These are phyloP conservation scores for Ceratocystis eucalypticola DNA, from an alignment of 2,329 filamentous ascomycete genomes.

Conservation along the genomic window DNA sequence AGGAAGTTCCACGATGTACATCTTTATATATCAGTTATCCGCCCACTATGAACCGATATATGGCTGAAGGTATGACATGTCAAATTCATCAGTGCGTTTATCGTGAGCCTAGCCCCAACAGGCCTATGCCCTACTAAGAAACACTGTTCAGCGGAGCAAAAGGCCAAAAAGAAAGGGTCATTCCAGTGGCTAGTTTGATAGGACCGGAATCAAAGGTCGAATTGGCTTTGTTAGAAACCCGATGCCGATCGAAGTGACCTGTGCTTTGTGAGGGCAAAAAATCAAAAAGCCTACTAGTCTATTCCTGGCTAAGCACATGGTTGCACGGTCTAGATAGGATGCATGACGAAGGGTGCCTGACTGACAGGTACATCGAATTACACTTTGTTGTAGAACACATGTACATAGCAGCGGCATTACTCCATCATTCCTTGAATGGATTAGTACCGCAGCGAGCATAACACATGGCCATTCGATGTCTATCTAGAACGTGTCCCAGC, in stretches of 20 bases:
- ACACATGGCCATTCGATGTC: too few relatives aligned
- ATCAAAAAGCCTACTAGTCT: not conserved
- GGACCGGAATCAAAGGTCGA: not conserved
- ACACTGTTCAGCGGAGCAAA: not conserved
- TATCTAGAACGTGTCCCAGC: too few relatives aligned
- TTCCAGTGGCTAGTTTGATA: not conserved
- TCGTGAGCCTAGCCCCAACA: not conserved
- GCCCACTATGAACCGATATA: not conserved
- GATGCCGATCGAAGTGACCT: not conserved
- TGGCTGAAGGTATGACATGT: not conserved
- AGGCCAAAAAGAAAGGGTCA: not conserved
- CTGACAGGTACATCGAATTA: not conserved
- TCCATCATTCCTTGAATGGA: too few relatives aligned
- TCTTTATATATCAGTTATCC: not conserved
- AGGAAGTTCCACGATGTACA: not conserved
- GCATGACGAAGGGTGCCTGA: not conserved
- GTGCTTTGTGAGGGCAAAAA: not conserved
- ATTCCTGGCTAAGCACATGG: not conserved
- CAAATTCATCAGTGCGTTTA: not conserved
- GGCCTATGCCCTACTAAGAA: not conserved
- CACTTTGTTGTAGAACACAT: not conserved
- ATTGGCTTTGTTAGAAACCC: not conserved
- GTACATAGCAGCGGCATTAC: not conserved
- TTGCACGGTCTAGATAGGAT: not conserved
- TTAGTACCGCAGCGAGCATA: too few relatives aligned